Evolutionary conservation across 2,329 filamentous ascomycete genomes (phyloP).

Genomic region (Orbilia oligospora): DNA sequence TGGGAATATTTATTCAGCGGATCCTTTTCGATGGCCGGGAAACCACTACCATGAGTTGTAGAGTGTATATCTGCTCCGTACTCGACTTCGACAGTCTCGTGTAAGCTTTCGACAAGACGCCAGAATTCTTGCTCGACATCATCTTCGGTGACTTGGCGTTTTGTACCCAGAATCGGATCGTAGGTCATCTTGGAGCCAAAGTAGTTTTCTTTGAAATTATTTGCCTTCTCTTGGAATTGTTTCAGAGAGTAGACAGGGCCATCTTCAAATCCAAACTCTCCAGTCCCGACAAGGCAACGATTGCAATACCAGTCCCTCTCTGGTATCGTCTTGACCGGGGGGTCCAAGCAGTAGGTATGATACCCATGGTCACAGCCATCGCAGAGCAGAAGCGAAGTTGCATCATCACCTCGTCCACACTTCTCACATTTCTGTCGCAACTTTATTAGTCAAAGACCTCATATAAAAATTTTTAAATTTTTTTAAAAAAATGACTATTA

Average conservation of each 20-base stretch:
- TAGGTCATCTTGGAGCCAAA: constrained; percentile 92
- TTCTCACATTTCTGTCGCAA: constrained; percentile 80
- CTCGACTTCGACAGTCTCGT: constrained; percentile 96
- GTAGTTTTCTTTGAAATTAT: constrained; percentile 93
- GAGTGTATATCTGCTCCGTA: constrained; percentile 99
- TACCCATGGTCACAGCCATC: constrained; percentile 93
- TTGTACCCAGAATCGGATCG: constrained; percentile 84
- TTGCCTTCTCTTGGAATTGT: constrained; percentile 95
- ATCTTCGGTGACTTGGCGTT: constrained; percentile 87
- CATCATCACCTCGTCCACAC: constrained; percentile 84
- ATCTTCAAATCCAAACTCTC: constrained; percentile 97
- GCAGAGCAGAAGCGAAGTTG: constrained; percentile 80
- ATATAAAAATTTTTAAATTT: no score
- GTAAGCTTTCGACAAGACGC: constrained; percentile 91
- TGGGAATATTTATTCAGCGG: constrained; percentile 88
- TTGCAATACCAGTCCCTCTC: constrained; percentile 96
- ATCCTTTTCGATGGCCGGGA: constrained; percentile 92
- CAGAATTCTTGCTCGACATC: constrained; percentile 98
- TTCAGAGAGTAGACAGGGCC: constrained; percentile 94
- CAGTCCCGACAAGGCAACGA: constrained; percentile 92
- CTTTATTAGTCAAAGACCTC: constrained; percentile 64
- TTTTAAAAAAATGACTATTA: constrained; percentile 2
- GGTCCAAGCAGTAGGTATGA: constrained; percentile 90
- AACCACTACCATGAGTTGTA: constrained; percentile 96
- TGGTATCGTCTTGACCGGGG: constrained; percentile 81